Percentiles rank a stretch among this genome's conserved stretches.
phyloP scores from a whole-genome alignment of 306 rosid genomes.

The Acacia crassicarpa region DNA sequence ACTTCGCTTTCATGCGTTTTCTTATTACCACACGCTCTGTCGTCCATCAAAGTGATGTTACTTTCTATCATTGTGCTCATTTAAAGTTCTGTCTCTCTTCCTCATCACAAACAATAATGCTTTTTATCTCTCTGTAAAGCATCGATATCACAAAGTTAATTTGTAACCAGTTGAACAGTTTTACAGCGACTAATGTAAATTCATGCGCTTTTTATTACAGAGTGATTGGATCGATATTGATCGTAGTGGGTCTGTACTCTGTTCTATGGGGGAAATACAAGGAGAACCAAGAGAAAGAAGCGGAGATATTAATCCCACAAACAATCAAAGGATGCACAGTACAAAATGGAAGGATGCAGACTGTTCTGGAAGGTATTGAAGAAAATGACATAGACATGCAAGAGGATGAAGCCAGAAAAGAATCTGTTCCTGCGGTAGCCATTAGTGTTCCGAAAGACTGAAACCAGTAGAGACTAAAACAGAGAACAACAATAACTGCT shows the following conservation, averaged over 20 bases:
- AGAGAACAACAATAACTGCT: conserved; percentile 26
- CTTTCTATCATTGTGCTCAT: neutral
- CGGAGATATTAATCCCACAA: conserved; percentile 31
- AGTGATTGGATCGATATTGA: conserved; percentile 63
- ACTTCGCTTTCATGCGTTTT: neutral
- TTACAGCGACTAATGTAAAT: conserved; percentile 14
- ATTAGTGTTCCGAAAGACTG: conserved; percentile 40
- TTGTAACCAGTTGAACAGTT: no score
- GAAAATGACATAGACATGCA: conserved; percentile 54
- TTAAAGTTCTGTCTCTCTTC: neutral
- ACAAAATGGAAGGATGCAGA: conserved; percentile 38
- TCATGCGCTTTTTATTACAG: conserved; percentile 34
- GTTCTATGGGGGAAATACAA: conserved; percentile 92
- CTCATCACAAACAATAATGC: neutral
- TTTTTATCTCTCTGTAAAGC: neutral
- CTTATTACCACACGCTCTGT: neutral
- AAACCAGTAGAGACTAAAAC: neutral
- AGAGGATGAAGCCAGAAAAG: conserved; percentile 31
- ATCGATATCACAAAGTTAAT: neutral
- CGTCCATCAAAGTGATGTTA: neutral
- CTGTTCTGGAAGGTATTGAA: conserved; percentile 45
- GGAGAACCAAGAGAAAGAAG: conserved; percentile 67
- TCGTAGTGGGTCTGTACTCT: conserved; percentile 79
- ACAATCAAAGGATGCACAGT: conserved; percentile 11
- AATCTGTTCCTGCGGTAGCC: conserved; percentile 23